Evolutionary conservation across 1,284 basidiomycete genomes (phyloP).

Genomic region (Ganoderma multipileum): DNA sequence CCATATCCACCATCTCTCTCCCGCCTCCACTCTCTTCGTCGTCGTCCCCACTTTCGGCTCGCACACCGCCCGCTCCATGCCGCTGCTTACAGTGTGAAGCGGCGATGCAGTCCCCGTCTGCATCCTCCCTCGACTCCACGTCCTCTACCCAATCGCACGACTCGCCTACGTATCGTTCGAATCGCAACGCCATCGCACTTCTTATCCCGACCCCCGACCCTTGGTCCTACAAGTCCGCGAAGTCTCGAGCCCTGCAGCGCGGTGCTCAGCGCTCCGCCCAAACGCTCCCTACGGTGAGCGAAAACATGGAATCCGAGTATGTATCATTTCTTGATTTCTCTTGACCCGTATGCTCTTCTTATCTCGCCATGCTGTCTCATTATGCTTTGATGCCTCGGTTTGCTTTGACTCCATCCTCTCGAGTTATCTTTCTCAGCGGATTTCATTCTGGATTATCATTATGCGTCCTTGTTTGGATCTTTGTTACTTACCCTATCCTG

Average conservation of each 20-base stretch:
- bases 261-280: conserved; percentile 21
- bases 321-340: conserved; percentile 39
- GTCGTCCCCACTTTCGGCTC: conserved; percentile 4
- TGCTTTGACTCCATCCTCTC: background rate
- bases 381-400: background rate
- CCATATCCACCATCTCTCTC: conserved; percentile 26
- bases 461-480: background rate
- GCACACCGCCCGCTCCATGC: conserved; percentile 7
- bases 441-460: background rate
- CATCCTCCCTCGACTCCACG: background rate
- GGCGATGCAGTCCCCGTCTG: conserved; percentile 3
- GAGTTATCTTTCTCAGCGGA: background rate
- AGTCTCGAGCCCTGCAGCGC: conserved; percentile 16
- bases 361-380: background rate
- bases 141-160: conserved; percentile 55
- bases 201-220: conserved; percentile 53
- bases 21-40: conserved; percentile 14
- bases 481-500: conserved; percentile 12
- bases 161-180: conserved; percentile 41
- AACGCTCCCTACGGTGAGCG: conserved; percentile 38
- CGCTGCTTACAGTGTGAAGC: conserved; percentile 16
- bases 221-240: conserved; percentile 23
- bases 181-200: conserved; percentile 40
- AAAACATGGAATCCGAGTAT: conserved; percentile 36
- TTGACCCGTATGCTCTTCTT: conserved; percentile 12